Base-by-base conservation (phyloP, 2,329 filamentous ascomycete genomes). In the Verticillium nubilum region DNA sequence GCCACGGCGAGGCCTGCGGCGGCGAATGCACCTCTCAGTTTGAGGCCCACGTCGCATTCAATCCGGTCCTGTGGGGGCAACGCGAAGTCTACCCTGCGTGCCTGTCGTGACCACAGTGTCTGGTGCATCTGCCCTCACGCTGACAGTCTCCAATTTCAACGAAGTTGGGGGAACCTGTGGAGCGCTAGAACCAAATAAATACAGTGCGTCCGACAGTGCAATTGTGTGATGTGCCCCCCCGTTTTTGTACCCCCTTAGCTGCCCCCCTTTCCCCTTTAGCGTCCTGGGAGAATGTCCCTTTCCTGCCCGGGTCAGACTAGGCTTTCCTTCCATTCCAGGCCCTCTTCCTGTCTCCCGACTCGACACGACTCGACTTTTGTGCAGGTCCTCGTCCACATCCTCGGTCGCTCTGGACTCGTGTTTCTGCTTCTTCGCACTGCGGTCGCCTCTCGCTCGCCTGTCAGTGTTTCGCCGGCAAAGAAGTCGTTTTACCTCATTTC, bases 1-100 rank as follows among this genome's bases (percentile, higher is more conserved):
- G 61, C 60, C 31, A 61, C 61, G 52, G 61, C 66, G 19, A 53
- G 59, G 9, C 31, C 31, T n/a, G 54, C 12, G 9, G n/a, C 33
- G 33, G 33, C 33, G 33, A 37, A 4, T 37, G 33, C 29, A 42
- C 35, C n/a, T 7, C 35, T n/a, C 35, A 19, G n/a, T n/a, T 42
- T 42, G 35, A 42, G 35, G 35, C n/a, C 35, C 15, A 42, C 35
- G 35, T 42, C 13, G 35, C 35, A n/a, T n/a, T 42, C 37, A 23
- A 12, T 47, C 37, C n/a, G 10, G 7, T 47, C 19, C 7, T 12
- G 37, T 47, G 37, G 37, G 37, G 37, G 37, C 33, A 37, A 5
- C 1, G 15, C 6, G 10, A 13, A 6, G 33, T 37, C 17, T 17
- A 37, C 33, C 15, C 13, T 15, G 13, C 33, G 5, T 6, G 37